phyloP scores from a whole-genome alignment of 163 green algal species.

The Chloromonas sp. region DNA sequence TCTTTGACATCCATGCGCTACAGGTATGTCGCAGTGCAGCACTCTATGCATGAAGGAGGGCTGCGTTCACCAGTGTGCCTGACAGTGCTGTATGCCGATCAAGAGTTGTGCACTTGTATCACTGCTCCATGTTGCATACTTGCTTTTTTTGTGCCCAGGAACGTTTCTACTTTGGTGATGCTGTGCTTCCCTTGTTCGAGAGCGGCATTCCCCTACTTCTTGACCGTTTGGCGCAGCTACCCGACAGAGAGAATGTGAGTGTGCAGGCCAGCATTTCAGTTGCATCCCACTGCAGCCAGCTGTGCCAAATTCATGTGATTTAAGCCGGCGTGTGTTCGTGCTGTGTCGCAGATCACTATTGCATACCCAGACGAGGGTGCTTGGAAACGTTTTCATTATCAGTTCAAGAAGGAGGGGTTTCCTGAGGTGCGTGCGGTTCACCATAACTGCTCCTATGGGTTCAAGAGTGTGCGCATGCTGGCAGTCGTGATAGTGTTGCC shows the following conservation, averaged over 20 bases:
- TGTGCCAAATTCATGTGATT: neutral
- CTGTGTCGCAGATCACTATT: constrained; percentile 78
- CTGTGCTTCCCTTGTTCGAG: constrained; percentile 95
- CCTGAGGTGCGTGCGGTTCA: constrained; percentile 61
- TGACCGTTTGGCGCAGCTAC: constrained; percentile 67
- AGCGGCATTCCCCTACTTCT: constrained; percentile 89
- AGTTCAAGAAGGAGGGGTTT: constrained; percentile 86
- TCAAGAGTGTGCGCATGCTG: neutral
- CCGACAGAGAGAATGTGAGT: constrained; percentile 72
- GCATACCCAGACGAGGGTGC: constrained; percentile 98
- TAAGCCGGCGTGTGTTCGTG: neutral
- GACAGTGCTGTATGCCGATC: too few species aligned
- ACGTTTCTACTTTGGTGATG: constrained; percentile 98
- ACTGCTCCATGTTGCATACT: too few species aligned
- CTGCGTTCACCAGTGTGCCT: too few species aligned
- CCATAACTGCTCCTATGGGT: neutral
- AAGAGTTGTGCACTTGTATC: too few species aligned
- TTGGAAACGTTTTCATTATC: constrained; percentile 97
- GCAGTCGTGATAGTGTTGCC: neutral
- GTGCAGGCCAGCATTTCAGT: neutral
- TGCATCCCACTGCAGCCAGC: neutral
- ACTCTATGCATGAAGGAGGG: too few species aligned
- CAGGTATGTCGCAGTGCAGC: constrained; percentile 48
- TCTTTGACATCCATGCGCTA: constrained; percentile 99
- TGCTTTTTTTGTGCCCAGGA: constrained; percentile 60